These are phyloP conservation scores for Psidium guajava DNA, from an alignment of 345 rosid species.

Conservation along the genomic window DNA sequence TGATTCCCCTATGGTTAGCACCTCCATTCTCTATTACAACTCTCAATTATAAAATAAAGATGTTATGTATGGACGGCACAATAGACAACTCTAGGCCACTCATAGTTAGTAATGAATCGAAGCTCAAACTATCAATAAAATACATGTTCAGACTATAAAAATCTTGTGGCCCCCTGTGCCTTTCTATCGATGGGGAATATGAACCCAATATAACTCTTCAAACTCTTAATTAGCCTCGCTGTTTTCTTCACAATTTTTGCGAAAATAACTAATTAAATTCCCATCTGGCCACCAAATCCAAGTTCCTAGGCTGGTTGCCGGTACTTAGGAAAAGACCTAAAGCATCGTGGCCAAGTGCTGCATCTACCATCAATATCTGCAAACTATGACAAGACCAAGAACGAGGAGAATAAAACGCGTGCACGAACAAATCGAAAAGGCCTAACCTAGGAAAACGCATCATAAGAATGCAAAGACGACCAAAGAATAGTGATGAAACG, in stretches of 20 bases:
- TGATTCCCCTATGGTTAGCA: too few species aligned
- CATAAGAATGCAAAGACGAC: background rate
- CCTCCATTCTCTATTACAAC: too few species aligned
- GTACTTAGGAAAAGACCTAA: background rate
- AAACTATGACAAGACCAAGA: background rate
- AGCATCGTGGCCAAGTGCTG: background rate
- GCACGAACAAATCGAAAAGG: background rate
- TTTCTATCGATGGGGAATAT: too few species aligned
- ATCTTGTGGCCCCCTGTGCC: too few species aligned
- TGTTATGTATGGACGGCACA: too few species aligned
- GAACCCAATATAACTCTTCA: background rate
- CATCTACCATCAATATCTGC: background rate
- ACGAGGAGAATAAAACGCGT: background rate
- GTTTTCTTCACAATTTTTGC: background rate
- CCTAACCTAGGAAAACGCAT: background rate
- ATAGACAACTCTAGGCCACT: too few species aligned
- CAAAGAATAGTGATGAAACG: background rate
- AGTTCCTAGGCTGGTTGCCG: background rate
- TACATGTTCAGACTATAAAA: too few species aligned
- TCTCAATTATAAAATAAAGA: too few species aligned
- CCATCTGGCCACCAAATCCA: background rate
- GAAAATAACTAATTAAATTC: background rate
- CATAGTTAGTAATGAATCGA: too few species aligned
- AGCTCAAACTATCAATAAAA: too few species aligned
- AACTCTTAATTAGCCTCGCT: background rate